phyloP scores from a whole-genome alignment of 495 filamentous ascomycete species.

The Tuber microsphaerosporum region DNA sequence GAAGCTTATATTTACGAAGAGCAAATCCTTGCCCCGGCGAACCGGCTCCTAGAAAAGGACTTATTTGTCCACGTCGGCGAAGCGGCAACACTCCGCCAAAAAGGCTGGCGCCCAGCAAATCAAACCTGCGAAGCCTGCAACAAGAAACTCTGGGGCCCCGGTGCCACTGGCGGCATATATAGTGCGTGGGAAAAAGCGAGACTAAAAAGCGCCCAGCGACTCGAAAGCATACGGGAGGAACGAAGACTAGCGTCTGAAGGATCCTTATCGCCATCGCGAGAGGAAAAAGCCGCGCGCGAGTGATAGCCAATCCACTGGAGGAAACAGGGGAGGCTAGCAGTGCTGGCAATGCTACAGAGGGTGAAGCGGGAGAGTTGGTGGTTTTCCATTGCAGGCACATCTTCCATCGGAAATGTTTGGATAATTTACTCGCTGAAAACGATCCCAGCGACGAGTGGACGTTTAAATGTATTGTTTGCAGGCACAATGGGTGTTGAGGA shows the following conservation, averaged over 20 bases:
- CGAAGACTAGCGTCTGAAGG: slow-evolving; percentile 30
- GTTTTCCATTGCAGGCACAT: slow-evolving; percentile 58
- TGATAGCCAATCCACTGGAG: slow-evolving; percentile 36
- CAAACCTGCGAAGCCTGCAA: slow-evolving; percentile 83
- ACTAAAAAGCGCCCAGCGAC: slow-evolving; percentile 44
- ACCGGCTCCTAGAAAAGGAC: slow-evolving; percentile 78
- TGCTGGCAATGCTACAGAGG: slow-evolving; percentile 27
- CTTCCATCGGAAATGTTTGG: slow-evolving; percentile 57
- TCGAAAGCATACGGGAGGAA: slow-evolving; percentile 31
- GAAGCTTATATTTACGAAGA: slow-evolving; percentile 91
- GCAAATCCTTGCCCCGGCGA: slow-evolving; percentile 74
- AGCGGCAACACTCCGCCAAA: slow-evolving; percentile 65
- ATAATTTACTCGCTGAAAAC: slow-evolving; percentile 49
- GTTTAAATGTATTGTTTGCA: slow-evolving; percentile 36
- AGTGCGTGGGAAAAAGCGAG: slow-evolving; percentile 68
- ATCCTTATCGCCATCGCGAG: slow-evolving; percentile 35
- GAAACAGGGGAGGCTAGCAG: slow-evolving; percentile 38
- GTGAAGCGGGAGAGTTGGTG: slow-evolving; percentile 44
- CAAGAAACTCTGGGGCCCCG: slow-evolving; percentile 79
- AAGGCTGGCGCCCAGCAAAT: slow-evolving; percentile 79
- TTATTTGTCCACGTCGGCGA: slow-evolving; percentile 77
- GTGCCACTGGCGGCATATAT: slow-evolving; percentile 69
- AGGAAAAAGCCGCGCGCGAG: slow-evolving; percentile 35
- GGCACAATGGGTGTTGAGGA: slow-evolving; percentile 19
- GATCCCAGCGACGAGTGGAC: slow-evolving; percentile 34